These are phyloP conservation scores for Magnaporthales sp. DNA, from an alignment of 2,329 filamentous ascomycete species.

Conservation along the genomic window DNA sequence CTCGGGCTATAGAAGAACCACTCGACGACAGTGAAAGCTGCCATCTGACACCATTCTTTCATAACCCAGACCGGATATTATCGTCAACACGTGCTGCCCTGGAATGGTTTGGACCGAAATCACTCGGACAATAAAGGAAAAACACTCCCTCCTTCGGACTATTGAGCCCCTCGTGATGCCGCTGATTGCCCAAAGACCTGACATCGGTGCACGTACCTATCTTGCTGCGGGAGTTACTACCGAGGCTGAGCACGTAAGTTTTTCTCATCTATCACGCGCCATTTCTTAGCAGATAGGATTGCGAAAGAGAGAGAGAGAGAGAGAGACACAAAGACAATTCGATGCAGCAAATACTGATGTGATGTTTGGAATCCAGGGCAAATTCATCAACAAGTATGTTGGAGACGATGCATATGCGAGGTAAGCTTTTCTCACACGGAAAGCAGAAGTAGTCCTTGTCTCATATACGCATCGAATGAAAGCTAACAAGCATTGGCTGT, in stretches of 20 bases:
- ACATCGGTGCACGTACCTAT: constrained; percentile 7
- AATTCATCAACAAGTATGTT: constrained; percentile 7
- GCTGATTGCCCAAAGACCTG: constrained; percentile 5
- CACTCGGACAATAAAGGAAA: constrained; percentile 6
- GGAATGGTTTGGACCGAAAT: constrained; percentile 9
- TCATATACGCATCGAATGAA: not conserved
- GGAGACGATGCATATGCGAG: constrained; percentile 7
- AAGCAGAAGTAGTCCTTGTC: not conserved
- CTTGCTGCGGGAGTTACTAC: constrained; percentile 5
- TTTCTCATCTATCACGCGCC: not conserved
- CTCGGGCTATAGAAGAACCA: not conserved
- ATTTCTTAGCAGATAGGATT: not conserved
- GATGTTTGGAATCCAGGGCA: not conserved
- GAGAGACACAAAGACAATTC: not conserved
- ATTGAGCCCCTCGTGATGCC: constrained; percentile 4
- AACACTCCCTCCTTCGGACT: constrained; percentile 1
- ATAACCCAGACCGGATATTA: constrained; percentile 15
- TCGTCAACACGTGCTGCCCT: constrained; percentile 10
- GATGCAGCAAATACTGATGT: not conserved
- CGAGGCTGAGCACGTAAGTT: constrained; percentile 6
- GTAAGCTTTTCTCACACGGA: not conserved
- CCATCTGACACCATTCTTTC: not conserved
- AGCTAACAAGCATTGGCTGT: constrained; percentile 3
- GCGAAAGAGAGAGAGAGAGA: no score
- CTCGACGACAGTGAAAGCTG: not conserved